Conservation (phyloP, 495 filamentous ascomycete species). For the Pyronema omphalodes region DNA sequence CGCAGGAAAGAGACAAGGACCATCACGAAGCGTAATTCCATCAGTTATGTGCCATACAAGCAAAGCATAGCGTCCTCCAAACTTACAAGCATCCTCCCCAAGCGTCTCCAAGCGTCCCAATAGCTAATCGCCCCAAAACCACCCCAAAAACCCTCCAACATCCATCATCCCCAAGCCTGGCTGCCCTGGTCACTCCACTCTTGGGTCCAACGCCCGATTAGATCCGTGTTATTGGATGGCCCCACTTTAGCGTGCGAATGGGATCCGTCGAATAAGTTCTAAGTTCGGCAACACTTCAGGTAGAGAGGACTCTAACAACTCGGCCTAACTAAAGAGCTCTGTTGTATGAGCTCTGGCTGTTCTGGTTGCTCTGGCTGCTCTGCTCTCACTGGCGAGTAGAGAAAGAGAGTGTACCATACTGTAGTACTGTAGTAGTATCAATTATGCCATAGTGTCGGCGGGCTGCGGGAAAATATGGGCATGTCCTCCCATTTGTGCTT, state of each 20-base stretch:
- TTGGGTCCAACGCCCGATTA: background rate
- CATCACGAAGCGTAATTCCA: background rate
- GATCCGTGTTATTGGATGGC: slow-evolving; percentile 2
- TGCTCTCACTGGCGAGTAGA: background rate
- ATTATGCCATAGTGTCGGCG: background rate
- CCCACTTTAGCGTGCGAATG: background rate
- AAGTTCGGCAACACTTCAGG: background rate
- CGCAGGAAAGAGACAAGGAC: background rate
- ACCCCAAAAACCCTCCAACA: background rate
- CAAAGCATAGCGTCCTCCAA: background rate
- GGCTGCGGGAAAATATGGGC: background rate
- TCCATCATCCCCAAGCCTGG: background rate
- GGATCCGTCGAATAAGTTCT: background rate
- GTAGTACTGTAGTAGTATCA: too few relatives aligned
- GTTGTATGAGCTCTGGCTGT: too few relatives aligned
- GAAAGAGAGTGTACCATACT: too few relatives aligned
- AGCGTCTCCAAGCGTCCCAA: background rate
- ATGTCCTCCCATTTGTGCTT: background rate
- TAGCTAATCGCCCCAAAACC: background rate
- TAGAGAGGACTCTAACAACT: background rate
- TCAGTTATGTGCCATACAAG: too few relatives aligned
- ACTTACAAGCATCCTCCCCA: background rate
- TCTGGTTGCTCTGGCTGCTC: too few relatives aligned
- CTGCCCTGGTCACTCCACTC: slow-evolving; percentile 1
- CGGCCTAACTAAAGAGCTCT: too few relatives aligned